Base-by-base conservation (phyloP, 495 filamentous ascomycete species). In the Pyrenula massariospora region DNA sequence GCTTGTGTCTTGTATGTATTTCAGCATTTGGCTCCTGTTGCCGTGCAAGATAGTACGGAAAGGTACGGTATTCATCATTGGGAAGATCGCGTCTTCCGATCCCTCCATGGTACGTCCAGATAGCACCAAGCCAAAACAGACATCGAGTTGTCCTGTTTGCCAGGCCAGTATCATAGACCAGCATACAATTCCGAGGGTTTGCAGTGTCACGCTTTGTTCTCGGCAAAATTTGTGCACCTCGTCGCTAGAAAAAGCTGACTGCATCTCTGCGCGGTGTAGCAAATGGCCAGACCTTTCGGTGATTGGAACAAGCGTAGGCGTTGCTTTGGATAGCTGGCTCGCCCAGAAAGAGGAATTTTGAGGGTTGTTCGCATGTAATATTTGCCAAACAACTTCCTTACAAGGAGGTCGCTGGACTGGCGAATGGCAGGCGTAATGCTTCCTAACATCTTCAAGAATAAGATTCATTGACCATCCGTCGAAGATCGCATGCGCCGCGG, bases 401-500 rank as follows among this genome's bases (percentile, higher is more conserved):
- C 77, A 80, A 5, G 61, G 62, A 12, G 70, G 73, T 24, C 84
- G 72, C 2, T 65, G 22, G 2, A 31, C 57, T 21, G 70, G 66
- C 15, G 60, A 22, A 1, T 68, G 74, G 15, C 70, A 48, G 15
- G 31, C 31, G 59, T 88, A 90, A 19, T 84, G 79, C 42, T 60
- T 70, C 22, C 71, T 65, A 0, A 93, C 79, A 56, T 89, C 85
- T 48, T 77, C 68, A 60, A 89, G 84, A 11, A 93, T 67, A 10
- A 87, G 71, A 12, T 72, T 67, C 12, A 91, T 69, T 10, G 86
- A 89, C 73, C 79, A 85, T 10, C 88, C 88, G 63, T 93, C 88
- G 59, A 91, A 91, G 36, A 91, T 73, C 0, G 86, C 87, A 65
- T 93, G 88, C 2, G 88, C 77, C 52, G 91, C 81, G 12, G 87